Base-by-base conservation (phyloP, 139 green algal genomes). In the Bryopsis sp. region DNA sequence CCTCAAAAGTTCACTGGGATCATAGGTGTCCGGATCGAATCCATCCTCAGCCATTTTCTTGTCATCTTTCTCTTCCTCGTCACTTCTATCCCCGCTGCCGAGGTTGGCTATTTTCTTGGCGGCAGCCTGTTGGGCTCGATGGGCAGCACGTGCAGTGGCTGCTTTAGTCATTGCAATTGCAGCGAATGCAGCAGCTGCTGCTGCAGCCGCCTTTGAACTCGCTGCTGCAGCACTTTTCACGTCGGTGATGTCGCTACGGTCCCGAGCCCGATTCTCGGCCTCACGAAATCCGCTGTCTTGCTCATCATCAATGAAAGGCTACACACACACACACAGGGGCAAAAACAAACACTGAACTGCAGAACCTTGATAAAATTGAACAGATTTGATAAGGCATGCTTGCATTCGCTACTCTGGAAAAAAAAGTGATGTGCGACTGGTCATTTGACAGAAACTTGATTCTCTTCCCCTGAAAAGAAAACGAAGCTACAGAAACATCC, bases 91-190 rank as follows among this genome's bases (percentile, higher is more conserved):
- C 59, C 37, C 22, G 35, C 35, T 37, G 11, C 37, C 36, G 4
- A 54, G 22, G 35, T 6, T 50, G 38, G 62, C 62, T 3, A 69
- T 69, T 33, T 69, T 69, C 11, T 4, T 57, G 1, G 76, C 76
- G 7, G 67, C 78, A 15, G 72, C 68, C 2, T 48, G 46, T 38
- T 82, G 74, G 0, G 82, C 81, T 32, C 81, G 75, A 8, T 84
- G 78, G 15, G 87, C 88, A 8, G 87, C 90, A 2, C 88, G 75
- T 11, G 90, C 90, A 22, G 90, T 87, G 2, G 87, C 90, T 11
- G 86, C 90, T 61, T 90, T 88, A 22, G 90, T 93, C 48, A 96
- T 90, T 0, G 89, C 89, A 28, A 95, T 87, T 0, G 89, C 90
- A 2, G 77, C 79, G 0, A 89, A 80, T 2, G 89, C 90, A 2